Conservation (phyloP, 805 yeast genomes). For the Nakazawaea ernobii region DNA sequence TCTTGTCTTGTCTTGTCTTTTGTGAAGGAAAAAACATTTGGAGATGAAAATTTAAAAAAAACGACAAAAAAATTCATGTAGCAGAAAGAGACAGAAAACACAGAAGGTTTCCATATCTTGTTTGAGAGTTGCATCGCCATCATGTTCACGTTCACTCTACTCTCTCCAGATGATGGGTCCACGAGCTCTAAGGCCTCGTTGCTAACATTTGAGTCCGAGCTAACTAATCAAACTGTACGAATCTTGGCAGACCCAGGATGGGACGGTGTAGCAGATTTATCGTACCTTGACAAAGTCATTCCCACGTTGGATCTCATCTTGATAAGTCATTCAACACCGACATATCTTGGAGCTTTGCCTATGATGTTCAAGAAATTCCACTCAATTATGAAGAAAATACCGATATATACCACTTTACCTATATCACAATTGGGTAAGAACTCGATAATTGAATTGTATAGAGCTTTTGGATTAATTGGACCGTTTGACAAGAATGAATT, state of each 20-base stretch:
- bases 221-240: slow-evolving; percentile 39
- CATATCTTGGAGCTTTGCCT: slow-evolving; percentile 76
- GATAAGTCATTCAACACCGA: slow-evolving; percentile 81
- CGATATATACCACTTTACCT: slow-evolving; percentile 87
- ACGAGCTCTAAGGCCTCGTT: slow-evolving; percentile 35
- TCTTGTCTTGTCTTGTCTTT: too few species aligned
- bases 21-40: too few species aligned
- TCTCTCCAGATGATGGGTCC: slow-evolving; percentile 9
- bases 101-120: background rate
- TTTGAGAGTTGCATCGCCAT: background rate
- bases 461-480: slow-evolving; percentile 70
- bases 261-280: slow-evolving; percentile 46
- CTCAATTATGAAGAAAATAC: slow-evolving; percentile 52
- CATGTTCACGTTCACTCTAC: slow-evolving; percentile 11
- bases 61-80: too few species aligned
- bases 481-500: slow-evolving; percentile 52
- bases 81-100: too few species aligned
- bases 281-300: slow-evolving; percentile 36
- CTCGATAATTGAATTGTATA: slow-evolving; percentile 76
- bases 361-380: slow-evolving; percentile 55
- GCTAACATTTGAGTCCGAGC: slow-evolving; percentile 32
- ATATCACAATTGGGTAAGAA: slow-evolving; percentile 81
- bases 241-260: slow-evolving; percentile 72
- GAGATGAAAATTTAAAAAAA: too few species aligned
- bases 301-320: slow-evolving; percentile 59